phyloP scores from a whole-genome alignment of 495 filamentous ascomycete genomes.

The Penicillium cataractarum region DNA sequence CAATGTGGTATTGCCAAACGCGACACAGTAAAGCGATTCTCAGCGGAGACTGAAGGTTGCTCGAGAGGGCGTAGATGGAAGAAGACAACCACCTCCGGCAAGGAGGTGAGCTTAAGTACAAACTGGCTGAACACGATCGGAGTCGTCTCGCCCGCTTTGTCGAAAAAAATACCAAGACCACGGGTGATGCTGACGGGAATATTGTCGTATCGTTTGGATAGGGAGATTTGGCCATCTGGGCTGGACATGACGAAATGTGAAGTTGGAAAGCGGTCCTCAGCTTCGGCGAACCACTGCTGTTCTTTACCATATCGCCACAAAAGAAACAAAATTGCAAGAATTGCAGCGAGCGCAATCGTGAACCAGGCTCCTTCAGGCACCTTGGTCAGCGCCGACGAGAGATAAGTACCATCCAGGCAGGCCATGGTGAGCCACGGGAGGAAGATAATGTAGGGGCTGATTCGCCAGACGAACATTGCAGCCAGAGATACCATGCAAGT shows the following conservation, averaged over 20 bases:
- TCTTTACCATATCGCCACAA: constrained; percentile 79
- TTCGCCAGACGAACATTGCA: constrained; percentile 68
- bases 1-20: constrained; percentile 56
- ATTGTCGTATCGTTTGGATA: constrained; percentile 17
- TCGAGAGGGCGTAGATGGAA: constrained; percentile 65
- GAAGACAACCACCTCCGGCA: constrained; percentile 62
- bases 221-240: constrained; percentile 11
- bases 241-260: constrained; percentile 24
- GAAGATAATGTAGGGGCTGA: constrained; percentile 59
- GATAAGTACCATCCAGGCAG: constrained; percentile 64
- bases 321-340: constrained; percentile 63
- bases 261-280: constrained; percentile 54
- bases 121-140: constrained; percentile 68
- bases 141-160: constrained; percentile 59
- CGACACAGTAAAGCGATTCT: constrained; percentile 52
- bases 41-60: constrained; percentile 37
- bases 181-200: constrained; percentile 43
- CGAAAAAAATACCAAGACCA: constrained; percentile 67
- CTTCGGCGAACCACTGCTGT: constrained; percentile 70
- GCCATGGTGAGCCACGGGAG: constrained; percentile 64
- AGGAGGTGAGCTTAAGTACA: constrained; percentile 61
- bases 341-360: constrained; percentile 62
- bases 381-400: constrained; percentile 68
- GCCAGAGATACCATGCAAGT: constrained; percentile 71
- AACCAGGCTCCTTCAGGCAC: constrained; percentile 77